Percentiles rank a stretch among this genome's conserved stretches.
Conservation (phyloP, 169 alveolate species). For the Babesia caballi region DNA sequence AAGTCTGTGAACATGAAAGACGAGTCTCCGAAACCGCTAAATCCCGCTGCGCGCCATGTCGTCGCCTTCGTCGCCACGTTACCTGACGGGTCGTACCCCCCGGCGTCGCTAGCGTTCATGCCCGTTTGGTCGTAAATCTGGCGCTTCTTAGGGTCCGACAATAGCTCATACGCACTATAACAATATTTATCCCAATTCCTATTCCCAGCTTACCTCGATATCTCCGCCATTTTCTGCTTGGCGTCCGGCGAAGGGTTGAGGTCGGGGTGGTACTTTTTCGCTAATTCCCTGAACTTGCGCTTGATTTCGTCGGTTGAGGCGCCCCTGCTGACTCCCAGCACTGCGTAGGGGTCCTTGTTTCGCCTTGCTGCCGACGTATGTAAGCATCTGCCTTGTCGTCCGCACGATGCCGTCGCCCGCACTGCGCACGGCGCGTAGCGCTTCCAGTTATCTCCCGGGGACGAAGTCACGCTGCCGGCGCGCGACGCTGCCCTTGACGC, state of each 20-base stretch:
- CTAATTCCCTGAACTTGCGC: conserved; percentile 86
- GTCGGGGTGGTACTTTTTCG: conserved; percentile 92
- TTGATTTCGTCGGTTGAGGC: conserved; percentile 88
- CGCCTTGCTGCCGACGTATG: conserved; percentile 44
- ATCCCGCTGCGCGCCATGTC: conserved; percentile 52
- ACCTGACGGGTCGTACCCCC: conserved; percentile 59
- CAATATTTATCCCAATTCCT: not conserved
- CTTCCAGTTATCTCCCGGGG: not conserved
- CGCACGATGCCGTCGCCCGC: not conserved
- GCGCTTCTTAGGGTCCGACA: conserved; percentile 88
- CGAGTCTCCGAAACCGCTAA: conserved; percentile 77
- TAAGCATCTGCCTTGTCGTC: not conserved
- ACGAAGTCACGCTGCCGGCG: not conserved
- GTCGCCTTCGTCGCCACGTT: not conserved
- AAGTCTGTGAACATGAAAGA: conserved; percentile 83
- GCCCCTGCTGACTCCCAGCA: conserved; percentile 84
- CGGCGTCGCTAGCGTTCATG: conserved; percentile 82
- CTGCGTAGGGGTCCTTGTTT: conserved; percentile 77
- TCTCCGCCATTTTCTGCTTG: conserved; percentile 90
- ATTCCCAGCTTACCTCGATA: conserved; percentile 78
- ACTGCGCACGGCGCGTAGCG: not conserved
- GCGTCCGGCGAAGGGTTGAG: conserved; percentile 91
- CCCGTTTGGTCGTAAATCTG: conserved; percentile 87
- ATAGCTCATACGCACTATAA: conserved; percentile 90
- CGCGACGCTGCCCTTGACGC: not conserved